Evolutionary conservation across 164 flowering plant species (phyloP).

Genomic region (Paratinospora sagittata): DNA sequence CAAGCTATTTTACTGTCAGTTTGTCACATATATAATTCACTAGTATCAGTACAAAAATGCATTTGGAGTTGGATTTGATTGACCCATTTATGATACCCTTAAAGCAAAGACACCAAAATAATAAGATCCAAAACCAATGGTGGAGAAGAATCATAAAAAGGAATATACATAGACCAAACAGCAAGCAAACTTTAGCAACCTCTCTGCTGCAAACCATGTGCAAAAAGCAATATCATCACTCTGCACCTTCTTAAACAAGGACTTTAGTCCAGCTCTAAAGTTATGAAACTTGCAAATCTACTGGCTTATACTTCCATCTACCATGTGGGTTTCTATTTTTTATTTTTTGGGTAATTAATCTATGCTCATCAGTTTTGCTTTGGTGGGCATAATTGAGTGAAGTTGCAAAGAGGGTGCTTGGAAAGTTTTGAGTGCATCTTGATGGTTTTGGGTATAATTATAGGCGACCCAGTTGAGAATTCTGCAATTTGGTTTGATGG

Average conservation of each 20-base stretch:
- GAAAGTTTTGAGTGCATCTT: background rate
- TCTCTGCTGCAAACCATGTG: slow-evolving; percentile 47
- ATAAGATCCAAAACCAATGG: background rate
- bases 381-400: slow-evolving; percentile 8
- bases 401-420: background rate
- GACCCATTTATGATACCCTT: background rate
- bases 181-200: slow-evolving; percentile 47
- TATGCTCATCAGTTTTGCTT: slow-evolving; percentile 7
- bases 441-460: slow-evolving; percentile 15
- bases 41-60: too few relatives aligned
- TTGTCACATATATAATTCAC: too few relatives aligned
- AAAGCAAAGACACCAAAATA: background rate
- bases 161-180: slow-evolving; percentile 37
- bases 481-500: slow-evolving; percentile 42
- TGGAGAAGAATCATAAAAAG: slow-evolving; percentile 10
- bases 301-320: slow-evolving; percentile 14
- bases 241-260: slow-evolving; percentile 15
- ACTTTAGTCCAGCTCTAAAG: slow-evolving; percentile 48
- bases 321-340: slow-evolving; percentile 20
- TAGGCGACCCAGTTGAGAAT: slow-evolving; percentile 20
- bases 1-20: too few relatives aligned
- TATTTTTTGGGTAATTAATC: background rate
- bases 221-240: slow-evolving; percentile 25
- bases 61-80: background rate
- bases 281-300: slow-evolving; percentile 14